Conservation (phyloP, 495 filamentous ascomycete genomes). For the Wilcoxina mikolae region DNA sequence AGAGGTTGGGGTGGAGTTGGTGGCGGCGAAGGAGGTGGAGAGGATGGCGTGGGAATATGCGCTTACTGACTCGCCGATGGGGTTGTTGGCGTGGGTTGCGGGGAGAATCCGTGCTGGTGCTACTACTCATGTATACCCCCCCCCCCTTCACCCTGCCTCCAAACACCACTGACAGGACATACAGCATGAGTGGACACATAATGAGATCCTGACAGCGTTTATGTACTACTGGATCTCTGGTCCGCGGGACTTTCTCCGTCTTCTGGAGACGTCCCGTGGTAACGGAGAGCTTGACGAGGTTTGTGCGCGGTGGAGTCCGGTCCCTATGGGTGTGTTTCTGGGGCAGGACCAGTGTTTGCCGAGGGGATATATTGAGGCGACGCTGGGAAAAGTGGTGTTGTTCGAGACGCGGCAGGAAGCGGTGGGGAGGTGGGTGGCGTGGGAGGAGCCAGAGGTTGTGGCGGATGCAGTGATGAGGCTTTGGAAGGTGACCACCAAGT, state of each 20-base stretch:
- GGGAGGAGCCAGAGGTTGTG: not conserved
- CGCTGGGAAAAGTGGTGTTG: not conserved
- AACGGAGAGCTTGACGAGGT: not conserved
- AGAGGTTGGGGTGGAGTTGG: not conserved
- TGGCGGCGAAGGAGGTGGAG: not conserved
- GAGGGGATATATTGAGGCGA: not conserved
- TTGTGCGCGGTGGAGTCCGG: not conserved
- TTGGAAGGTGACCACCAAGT: too few relatives aligned
- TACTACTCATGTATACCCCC: not conserved
- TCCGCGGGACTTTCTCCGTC: not conserved
- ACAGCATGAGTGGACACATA: not conserved
- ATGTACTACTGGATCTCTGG: slow-evolving; percentile 7
- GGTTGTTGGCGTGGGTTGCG: not conserved
- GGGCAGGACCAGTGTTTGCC: not conserved
- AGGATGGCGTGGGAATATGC: not conserved
- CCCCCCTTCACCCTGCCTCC: too few relatives aligned
- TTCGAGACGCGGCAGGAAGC: not conserved
- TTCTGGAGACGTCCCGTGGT: not conserved
- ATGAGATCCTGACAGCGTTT: not conserved
- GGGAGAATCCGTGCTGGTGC: not conserved
- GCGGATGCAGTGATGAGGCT: too few relatives aligned
- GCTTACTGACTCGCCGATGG: not conserved
- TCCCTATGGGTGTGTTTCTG: not conserved
- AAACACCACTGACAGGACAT: not conserved
- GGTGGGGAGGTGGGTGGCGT: not conserved